Evolutionary conservation across 2,329 filamentous ascomycete species (phyloP), one percentile per base, ranked within the genome.

Genomic region (Paecilomyces variotii): DNA sequence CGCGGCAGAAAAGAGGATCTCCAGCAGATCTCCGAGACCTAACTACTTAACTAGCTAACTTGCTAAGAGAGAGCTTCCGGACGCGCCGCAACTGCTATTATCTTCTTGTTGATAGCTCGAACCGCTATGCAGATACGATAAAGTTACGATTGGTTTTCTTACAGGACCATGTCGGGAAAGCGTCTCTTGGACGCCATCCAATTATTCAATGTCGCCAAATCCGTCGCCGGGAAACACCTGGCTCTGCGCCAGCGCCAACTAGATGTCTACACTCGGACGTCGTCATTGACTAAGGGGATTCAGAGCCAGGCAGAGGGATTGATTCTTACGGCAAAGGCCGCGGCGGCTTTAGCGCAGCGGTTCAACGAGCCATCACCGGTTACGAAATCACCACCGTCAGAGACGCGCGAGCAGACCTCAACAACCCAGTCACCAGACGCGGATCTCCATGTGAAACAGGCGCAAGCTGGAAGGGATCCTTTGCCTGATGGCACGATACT

Each of bases 141-240:
- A 61, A 49, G n/a, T 53, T 54, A 54, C 57, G n/a, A 34, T 32
- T 32, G 27, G 4, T 32, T n/a, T 6, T 14, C 12, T 11, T 52
- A 26, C 24, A 28, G 25, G 50, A 52, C 2, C 27, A 84, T 84
- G 81, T 78, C 80, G 57, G 80, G 80, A 59, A 80, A 83, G 82
- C 76, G 87, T 83, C 76, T 84, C 81, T 69, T 91, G 70, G 89
- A 92, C 76, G 78, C 88, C 66, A 84, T 86, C 64, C 84, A 86
- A 61, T 79, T 92, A 63, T 80, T 88, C 72, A 85, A 82, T 78
- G 88, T 85, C 70, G 87, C 88, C 55, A 83, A 86, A 60, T 83
- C 83, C 34, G 81, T 92, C 61, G 87, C 87, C 67, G 79, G 74
- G 73, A 83, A 85, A 70, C 85, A 87, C 68, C 72, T 85, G 58